phyloP scores from a whole-genome alignment of 2,329 filamentous ascomycete genomes.

The Mycosphaerella sp. region DNA sequence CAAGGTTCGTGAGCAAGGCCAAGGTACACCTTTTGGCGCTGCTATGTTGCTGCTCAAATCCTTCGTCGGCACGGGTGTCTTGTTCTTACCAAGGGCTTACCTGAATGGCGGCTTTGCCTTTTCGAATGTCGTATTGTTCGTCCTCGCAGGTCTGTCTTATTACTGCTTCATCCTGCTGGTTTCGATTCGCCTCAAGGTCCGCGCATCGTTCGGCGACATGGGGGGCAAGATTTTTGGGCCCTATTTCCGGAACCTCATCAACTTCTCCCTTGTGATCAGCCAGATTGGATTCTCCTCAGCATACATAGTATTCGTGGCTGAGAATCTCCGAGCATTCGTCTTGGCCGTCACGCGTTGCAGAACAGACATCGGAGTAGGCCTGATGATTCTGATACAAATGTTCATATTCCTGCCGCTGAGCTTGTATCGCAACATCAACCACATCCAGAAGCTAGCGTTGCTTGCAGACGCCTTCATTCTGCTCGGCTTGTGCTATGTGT shows the following conservation, averaged over 20 bases:
- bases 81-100: slow-evolving; percentile 89
- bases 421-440: slow-evolving; percentile 90
- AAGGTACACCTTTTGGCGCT: slow-evolving; percentile 71
- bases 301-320: slow-evolving; percentile 94
- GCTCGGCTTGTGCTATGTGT: slow-evolving; percentile 83
- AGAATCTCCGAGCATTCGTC: slow-evolving; percentile 93
- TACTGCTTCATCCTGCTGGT: slow-evolving; percentile 96
- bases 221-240: slow-evolving; percentile 85
- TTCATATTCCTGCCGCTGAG: slow-evolving; percentile 91
- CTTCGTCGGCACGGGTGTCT: slow-evolving; percentile 91
- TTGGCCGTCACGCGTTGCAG: slow-evolving; percentile 84
- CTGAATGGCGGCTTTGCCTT: slow-evolving; percentile 97
- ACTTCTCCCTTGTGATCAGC: slow-evolving; percentile 87
- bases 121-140: slow-evolving; percentile 82
- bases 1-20: slow-evolving; percentile 68
- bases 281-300: slow-evolving; percentile 93
- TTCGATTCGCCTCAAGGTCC: slow-evolving; percentile 73
- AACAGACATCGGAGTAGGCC: slow-evolving; percentile 77
- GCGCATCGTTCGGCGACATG: slow-evolving; percentile 97
- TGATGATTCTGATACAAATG: slow-evolving; percentile 90
- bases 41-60: slow-evolving; percentile 87
- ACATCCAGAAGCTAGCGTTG: slow-evolving; percentile 90
- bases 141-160: slow-evolving; percentile 80
- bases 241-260: slow-evolving; percentile 81
- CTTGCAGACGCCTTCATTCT: slow-evolving; percentile 93